Evolutionary conservation across 1,139 yeast species (phyloP).

Genomic region (Suhomyces kunorum): DNA sequence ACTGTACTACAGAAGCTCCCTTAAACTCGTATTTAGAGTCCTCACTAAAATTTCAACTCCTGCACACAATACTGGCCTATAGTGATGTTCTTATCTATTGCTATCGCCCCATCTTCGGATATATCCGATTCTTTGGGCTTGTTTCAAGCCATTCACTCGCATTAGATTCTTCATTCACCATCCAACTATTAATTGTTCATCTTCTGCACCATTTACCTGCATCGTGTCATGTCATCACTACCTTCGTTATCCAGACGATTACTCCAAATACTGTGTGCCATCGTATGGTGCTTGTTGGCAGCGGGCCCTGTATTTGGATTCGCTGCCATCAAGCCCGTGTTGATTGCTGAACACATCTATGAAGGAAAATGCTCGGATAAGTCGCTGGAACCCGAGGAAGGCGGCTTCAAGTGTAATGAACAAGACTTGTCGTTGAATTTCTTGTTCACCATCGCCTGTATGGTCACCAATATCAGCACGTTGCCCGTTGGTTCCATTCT

Average conservation of each 20-base stretch:
- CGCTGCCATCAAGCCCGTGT: constrained; percentile 86
- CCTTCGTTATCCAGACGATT: constrained; percentile 24
- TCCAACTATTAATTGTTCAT: not conserved
- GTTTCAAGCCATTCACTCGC: not conserved
- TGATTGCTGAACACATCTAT: constrained; percentile 78
- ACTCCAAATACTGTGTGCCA: constrained; percentile 65
- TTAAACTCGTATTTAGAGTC: too few species aligned
- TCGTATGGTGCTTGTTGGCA: constrained; percentile 82
- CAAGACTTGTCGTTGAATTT: constrained; percentile 82
- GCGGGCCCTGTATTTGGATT: constrained; percentile 95
- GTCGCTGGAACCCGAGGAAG: constrained; percentile 13
- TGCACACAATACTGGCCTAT: not conserved
- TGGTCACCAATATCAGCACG: constrained; percentile 81
- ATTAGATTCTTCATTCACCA: not conserved
- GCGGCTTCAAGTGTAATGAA: constrained; percentile 50
- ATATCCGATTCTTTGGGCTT: not conserved
- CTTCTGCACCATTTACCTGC: not conserved
- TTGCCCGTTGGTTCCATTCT: constrained; percentile 77
- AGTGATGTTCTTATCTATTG: not conserved
- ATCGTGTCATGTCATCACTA: not conserved
- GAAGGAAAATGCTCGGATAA: constrained; percentile 51
- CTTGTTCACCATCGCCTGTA: constrained; percentile 84
- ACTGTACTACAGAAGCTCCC: too few species aligned
- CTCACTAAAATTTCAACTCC: too few species aligned
- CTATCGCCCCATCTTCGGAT: not conserved